Base-by-base conservation (phyloP, 495 filamentous ascomycete genomes). In the Delitschia confertaspora region DNA sequence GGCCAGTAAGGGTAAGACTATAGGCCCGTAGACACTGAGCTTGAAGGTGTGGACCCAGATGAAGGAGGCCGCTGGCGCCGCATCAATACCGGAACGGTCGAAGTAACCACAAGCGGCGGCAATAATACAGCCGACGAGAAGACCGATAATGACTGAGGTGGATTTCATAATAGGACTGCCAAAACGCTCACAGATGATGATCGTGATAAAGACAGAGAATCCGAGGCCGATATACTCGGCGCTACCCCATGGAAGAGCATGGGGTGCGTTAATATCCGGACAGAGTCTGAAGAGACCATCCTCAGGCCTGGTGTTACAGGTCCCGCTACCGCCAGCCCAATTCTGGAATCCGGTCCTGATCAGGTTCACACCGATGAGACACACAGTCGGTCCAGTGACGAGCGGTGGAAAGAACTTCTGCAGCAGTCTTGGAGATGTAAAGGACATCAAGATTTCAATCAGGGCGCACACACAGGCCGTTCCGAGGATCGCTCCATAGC, bases 11-110 rank as follows among this genome's bases (percentile, higher is more conserved):
- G 88, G 88, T 1, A 95, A 66, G 9, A 94, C 84, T 7, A 94
- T 71, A 0, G 88, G 88, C 0, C 77, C 82, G 57, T 95, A 95
- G 35, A 94, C 69, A 21, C 65, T 68, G 1, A 95, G 68, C 27
- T 76, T 77, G 70, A 94, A 95, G 0, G 85, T 95, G 32, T 85
- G 70, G 22, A 89, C 83, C 88, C 88, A 95, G 61, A 93, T 76
- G 64, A 95, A 94, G 21, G 81, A 85, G 0, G 65, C 85, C 1
- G 76, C 83, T 0, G 88, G 85, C 0, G 80, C 76, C 65, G 21
- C 60, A 47, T 82, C 71, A 59, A 94, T 89, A 29, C 73, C 71
- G 4, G 69, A 68, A 4, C 65, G 63, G 48, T 85, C 79, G 53
- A 94, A 94, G 67, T 95, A 94, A 21, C 84, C 84, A 36, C 74